Percentiles rank a stretch among this genome's conserved stretches.
Conservation (phyloP, 441 rosid species). For the Bruguiera hainesii region DNA sequence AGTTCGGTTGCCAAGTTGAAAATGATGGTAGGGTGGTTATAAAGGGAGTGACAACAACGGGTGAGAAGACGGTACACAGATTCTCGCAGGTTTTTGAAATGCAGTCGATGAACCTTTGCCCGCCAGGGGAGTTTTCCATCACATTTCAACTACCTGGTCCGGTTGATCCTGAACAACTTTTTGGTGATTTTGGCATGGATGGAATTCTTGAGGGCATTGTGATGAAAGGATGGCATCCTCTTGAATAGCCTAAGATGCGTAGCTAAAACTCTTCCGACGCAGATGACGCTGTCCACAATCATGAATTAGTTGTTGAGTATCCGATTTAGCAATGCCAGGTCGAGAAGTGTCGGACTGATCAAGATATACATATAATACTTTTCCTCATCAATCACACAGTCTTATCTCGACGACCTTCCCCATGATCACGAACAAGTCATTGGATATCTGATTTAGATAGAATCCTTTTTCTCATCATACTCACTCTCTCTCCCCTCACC, state of each 20-base stretch:
- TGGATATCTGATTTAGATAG: no score
- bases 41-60: conserved; percentile 61
- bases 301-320: background rate
- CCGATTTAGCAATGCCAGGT: background rate
- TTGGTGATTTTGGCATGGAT: conserved; percentile 49
- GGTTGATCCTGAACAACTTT: conserved; percentile 47
- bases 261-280: background rate
- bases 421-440: no score
- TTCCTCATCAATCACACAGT: no score
- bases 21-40: conserved; percentile 50
- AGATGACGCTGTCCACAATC: conserved; percentile 1
- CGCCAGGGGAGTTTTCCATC: conserved; percentile 59
- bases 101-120: conserved; percentile 55
- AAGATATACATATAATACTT: background rate
- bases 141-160: conserved; percentile 69
- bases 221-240: conserved; percentile 31
- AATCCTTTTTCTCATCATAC: no score
- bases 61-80: conserved; percentile 45
- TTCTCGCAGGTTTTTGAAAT: conserved; percentile 49
- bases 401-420: no score
- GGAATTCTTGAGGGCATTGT: conserved; percentile 71
- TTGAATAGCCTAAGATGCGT: background rate
- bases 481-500: no score
- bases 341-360: background rate
- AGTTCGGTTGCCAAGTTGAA: conserved; percentile 57